Evolutionary conservation across 805 yeast genomes (phyloP), one percentile per base, ranked within the genome.

Genomic region (Kluyveromyces nonfermentans): DNA sequence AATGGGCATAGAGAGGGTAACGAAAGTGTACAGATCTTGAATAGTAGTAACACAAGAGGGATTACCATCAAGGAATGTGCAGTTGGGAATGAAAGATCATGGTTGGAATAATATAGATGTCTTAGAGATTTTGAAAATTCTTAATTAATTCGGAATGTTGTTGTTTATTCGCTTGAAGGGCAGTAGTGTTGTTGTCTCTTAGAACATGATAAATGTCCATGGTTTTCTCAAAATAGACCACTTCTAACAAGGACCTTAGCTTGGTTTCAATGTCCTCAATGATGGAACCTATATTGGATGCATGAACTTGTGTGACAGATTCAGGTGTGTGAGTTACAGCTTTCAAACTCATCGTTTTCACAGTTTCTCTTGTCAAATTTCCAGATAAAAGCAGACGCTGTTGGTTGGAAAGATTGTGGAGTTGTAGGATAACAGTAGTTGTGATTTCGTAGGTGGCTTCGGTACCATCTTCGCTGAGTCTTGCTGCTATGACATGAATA

Each of bases 161-260:
- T 10, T 48, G 47, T 45, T 61, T 60, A 18, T 54, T 62, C 10
- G 43, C 39, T 25, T 50, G 50, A 28, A 51, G 43, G 7, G 54
- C 32, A 15, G 53, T 39, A 7, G 52, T 50, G 2, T 46, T 44
- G 22, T 56, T 40, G 12, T 68, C 73, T 59, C 87, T 73, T 33
- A 81, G 66, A 51, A 82, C 88, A 21, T 84, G 81, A 37, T 89
- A 71, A 40, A 93, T 82, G 58, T 90, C 96, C 57, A 85, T 80
- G 16, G 96, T 85, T 69, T 90, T 90, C 55, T 95, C 97, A 59
- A 90, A 90, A 62, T 90, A 90, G 21, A 90, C 97, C 50, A 87
- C 95, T 62, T 90, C 95, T 50, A 90, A 71, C 69, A 85, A 70
- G 54, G 85, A 85, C 64, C 98, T 77, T 68, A 90, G 70, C 60